A percentile compares a stretch with the other conserved stretches of the same genome.
Conservation (phyloP, 768 basidiomycete species). For the Leccinum longicurvipes region DNA sequence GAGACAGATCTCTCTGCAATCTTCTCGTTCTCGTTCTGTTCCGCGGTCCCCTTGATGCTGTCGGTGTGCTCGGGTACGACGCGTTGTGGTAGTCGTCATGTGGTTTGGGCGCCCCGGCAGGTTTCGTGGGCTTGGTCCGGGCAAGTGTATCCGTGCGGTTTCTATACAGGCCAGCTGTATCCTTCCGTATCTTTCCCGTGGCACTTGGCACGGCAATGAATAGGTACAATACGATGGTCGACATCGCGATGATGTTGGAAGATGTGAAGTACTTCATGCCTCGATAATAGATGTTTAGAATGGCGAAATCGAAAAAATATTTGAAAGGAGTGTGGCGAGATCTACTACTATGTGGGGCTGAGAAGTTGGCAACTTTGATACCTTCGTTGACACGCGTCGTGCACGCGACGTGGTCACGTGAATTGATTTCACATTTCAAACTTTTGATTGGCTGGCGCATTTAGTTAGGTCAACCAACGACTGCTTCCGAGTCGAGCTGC, state of each 20-base stretch:
- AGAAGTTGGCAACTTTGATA: background rate
- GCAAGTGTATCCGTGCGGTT: background rate
- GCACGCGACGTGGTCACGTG: conserved; percentile 21
- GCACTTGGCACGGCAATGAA: conserved; percentile 2
- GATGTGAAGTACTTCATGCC: conserved; percentile 9
- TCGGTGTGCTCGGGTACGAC: background rate
- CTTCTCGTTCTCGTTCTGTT: background rate
- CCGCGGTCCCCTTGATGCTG: background rate
- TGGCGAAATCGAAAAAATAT: too few relatives aligned
- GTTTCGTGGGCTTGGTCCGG: background rate
- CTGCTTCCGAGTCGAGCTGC: conserved; percentile 5
- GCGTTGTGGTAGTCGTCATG: conserved; percentile 1
- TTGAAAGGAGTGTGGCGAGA: conserved; percentile 12
- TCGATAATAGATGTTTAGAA: background rate
- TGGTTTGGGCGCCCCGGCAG: background rate
- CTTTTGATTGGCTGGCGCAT: too few relatives aligned
- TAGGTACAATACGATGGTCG: conserved; percentile 10
- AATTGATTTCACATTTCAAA: conserved; percentile 15
- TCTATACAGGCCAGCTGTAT: background rate
- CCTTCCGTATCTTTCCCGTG: conserved; percentile 1
- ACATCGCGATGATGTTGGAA: conserved; percentile 10
- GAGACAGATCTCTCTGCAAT: background rate
- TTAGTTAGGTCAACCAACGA: conserved; percentile 5
- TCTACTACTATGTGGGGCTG: background rate
- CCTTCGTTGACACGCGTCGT: background rate